Conservation (phyloP, 2,329 filamentous ascomycete genomes). For the Colletotrichum navitas region DNA sequence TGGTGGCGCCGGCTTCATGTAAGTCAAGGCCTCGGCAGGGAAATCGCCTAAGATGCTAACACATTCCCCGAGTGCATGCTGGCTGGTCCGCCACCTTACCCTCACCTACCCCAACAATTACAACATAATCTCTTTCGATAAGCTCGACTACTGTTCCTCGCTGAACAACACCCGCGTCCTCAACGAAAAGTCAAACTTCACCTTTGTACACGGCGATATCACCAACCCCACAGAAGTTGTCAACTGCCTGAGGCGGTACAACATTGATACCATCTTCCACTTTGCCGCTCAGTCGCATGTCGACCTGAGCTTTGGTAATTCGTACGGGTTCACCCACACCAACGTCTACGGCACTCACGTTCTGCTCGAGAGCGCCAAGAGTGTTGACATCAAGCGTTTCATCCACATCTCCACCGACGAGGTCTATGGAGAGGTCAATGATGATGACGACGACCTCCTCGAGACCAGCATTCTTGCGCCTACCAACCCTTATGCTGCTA, state of each 20-base stretch:
- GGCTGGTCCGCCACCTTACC: constrained; percentile 83
- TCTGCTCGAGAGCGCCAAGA: constrained; percentile 81
- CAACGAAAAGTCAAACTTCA: constrained; percentile 77
- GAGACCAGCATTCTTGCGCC: constrained; percentile 82
- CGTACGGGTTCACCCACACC: constrained; percentile 83
- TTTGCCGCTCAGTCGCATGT: constrained; percentile 91
- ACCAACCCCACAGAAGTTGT: constrained; percentile 78
- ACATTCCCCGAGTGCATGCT: constrained; percentile 73
- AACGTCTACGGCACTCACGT: constrained; percentile 90
- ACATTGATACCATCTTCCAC: constrained; percentile 85
- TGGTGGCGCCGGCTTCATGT: constrained; percentile 89
- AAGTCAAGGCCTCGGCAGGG: constrained; percentile 51
- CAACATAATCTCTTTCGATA: constrained; percentile 86
- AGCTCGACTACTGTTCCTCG: constrained; percentile 85
- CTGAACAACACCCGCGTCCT: constrained; percentile 82
- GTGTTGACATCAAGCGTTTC: constrained; percentile 77
- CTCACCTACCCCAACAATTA: constrained; percentile 80
- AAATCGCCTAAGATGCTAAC: constrained; percentile 26
- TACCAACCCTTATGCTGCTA: constrained; percentile 85
- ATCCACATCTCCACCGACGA: constrained; percentile 89
- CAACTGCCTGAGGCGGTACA: constrained; percentile 76
- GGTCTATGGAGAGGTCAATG: constrained; percentile 84
- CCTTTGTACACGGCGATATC: constrained; percentile 84
- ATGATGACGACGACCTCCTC: constrained; percentile 77
- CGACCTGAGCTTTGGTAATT: constrained; percentile 85